These are phyloP conservation scores for Dryas octopetala DNA, from an alignment of 306 rosid genomes.

Conservation along the genomic window DNA sequence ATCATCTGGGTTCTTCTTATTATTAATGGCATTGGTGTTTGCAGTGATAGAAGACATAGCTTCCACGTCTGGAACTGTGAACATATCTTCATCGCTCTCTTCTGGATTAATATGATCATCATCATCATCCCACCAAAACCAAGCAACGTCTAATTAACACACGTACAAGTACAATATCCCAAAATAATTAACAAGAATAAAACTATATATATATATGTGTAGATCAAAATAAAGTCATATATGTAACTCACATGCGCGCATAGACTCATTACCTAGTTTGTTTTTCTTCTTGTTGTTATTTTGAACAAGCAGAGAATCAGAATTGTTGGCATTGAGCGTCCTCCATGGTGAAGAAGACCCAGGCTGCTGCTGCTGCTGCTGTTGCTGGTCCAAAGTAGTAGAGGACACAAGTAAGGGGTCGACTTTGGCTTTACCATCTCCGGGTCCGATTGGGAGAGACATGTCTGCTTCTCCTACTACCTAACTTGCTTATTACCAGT, in stretches of 20 bases:
- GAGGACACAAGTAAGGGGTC: background rate
- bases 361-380: constrained; percentile 7
- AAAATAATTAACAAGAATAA: no score
- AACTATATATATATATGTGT: no score
- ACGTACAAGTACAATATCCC: background rate
- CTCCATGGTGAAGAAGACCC: constrained; percentile 33
- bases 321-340: constrained; percentile 17
- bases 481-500: background rate
- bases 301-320: constrained; percentile 11
- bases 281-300: constrained; percentile 24
- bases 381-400: constrained; percentile 15
- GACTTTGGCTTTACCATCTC: constrained; percentile 6
- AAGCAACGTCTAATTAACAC: constrained; percentile 24
- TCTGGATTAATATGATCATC: constrained; percentile 25
- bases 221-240: no score
- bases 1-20: constrained; percentile 18
- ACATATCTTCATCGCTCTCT: constrained; percentile 66
- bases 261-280: constrained; percentile 36
- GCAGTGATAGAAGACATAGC: background rate
- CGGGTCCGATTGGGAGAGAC: constrained; percentile 2
- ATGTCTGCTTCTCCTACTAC: background rate
- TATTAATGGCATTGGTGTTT: constrained; percentile 15
- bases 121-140: constrained; percentile 14
- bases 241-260: no score
- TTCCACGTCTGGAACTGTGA: constrained; percentile 61